Conservation (phyloP, 2,329 filamentous ascomycete species). For the Fusarium protoensiforme region DNA sequence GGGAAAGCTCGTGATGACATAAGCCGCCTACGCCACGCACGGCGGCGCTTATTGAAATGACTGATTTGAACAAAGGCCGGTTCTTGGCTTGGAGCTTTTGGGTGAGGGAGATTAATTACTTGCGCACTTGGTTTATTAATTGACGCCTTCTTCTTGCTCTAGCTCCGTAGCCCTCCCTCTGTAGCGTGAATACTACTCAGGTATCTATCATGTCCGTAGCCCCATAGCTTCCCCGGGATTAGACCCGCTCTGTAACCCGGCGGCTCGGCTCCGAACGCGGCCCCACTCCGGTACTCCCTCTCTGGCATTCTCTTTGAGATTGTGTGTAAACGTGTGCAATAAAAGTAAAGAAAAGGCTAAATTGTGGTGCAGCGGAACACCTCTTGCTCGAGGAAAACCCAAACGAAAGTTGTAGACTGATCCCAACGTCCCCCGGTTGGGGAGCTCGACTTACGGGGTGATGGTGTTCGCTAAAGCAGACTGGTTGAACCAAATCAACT, state of each 20-base stretch:
- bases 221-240: background rate
- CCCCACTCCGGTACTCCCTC: background rate
- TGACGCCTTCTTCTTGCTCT: background rate
- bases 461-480: background rate
- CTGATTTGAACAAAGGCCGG: background rate
- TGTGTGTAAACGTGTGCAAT: background rate
- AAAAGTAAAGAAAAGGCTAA: background rate
- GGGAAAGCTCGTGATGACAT: conserved; percentile 39
- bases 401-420: background rate
- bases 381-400: background rate
- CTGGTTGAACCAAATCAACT: background rate
- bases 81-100: background rate
- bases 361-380: background rate
- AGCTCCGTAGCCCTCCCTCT: background rate
- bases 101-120: background rate
- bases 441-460: background rate
- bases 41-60: background rate
- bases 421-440: background rate
- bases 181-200: background rate
- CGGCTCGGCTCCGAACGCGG: background rate
- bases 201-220: background rate
- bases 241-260: background rate
- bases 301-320: background rate
- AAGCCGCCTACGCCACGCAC: conserved; percentile 15
- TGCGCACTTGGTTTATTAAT: background rate